Conservation (phyloP, 2,329 filamentous ascomycete genomes). For the Penicillium crustosum region DNA sequence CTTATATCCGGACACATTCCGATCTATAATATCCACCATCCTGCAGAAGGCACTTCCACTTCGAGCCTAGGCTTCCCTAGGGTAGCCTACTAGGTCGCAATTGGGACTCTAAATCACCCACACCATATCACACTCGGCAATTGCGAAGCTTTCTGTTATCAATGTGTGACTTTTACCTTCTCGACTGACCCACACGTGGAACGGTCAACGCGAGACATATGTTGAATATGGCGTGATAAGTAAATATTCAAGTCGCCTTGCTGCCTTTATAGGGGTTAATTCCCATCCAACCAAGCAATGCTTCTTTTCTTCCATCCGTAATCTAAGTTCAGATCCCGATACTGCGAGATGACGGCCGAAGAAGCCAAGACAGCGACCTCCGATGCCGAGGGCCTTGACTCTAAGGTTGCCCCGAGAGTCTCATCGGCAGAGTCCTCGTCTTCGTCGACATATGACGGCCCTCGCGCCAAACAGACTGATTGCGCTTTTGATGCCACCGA, state of each 20-base stretch:
- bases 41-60: not conserved
- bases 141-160: not conserved
- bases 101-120: not conserved
- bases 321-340: not conserved
- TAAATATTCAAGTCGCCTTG: not conserved
- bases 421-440: slow-evolving; percentile 17
- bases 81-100: not conserved
- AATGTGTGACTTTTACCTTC: not conserved
- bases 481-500: slow-evolving; percentile 39
- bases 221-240: slow-evolving; percentile 12
- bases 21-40: not conserved
- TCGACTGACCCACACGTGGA: not conserved
- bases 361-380: slow-evolving; percentile 11
- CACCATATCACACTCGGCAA: not conserved
- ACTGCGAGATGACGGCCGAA: slow-evolving; percentile 20
- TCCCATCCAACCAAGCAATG: not conserved
- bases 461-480: slow-evolving; percentile 17
- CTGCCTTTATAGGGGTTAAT: slow-evolving; percentile 16
- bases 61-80: not conserved
- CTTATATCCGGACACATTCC: not conserved
- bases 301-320: not conserved
- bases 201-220: not conserved
- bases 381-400: slow-evolving; percentile 1
- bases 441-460: slow-evolving; percentile 14
- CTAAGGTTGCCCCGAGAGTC: slow-evolving; percentile 11